Evolutionary conservation across 2,329 filamentous ascomycete species (phyloP).

Genomic region (Herpotrichia juniperi): DNA sequence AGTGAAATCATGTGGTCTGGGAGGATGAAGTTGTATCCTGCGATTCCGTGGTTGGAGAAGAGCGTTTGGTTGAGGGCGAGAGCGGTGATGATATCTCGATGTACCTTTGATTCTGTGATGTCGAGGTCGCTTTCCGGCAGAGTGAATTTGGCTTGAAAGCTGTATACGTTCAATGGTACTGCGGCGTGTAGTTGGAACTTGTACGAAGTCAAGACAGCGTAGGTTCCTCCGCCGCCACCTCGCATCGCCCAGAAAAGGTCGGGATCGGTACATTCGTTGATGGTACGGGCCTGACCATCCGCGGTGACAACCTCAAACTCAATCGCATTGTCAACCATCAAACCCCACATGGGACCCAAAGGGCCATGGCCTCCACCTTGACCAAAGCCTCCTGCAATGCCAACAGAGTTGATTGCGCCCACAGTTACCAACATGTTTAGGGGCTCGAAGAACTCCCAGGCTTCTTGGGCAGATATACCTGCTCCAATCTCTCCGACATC

Average conservation of each 20-base stretch:
- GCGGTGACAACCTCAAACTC: conserved; percentile 44
- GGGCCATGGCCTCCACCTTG: conserved; percentile 63
- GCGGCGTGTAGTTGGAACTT: conserved; percentile 43
- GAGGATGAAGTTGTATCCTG: conserved; percentile 44
- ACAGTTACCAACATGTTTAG: conserved; percentile 41
- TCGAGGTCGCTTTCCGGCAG: conserved; percentile 25
- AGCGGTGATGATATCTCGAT: conserved; percentile 36
- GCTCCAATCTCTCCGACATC: conserved; percentile 43
- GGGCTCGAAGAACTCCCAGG: conserved; percentile 43
- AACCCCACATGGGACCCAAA: conserved; percentile 53
- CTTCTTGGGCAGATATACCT: conserved; percentile 42
- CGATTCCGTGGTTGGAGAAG: conserved; percentile 36
- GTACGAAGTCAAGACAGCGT: conserved; percentile 42
- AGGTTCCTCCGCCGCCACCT: conserved; percentile 44
- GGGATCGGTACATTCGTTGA: conserved; percentile 41
- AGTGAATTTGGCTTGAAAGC: conserved; percentile 39
- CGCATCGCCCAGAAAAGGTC: conserved; percentile 47
- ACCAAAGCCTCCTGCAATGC: conserved; percentile 52
- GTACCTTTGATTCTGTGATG: conserved; percentile 37
- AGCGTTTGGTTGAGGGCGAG: conserved; percentile 37
- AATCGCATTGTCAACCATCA: conserved; percentile 45
- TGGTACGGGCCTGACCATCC: conserved; percentile 35
- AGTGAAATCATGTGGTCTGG: conserved; percentile 38
- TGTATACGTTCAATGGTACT: conserved; percentile 43
- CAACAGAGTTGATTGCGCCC: conserved; percentile 53